A percentile compares a stretch with the other conserved stretches of the same genome.
These are phyloP conservation scores for Tylopilus sp. DNA, from an alignment of 768 basidiomycete species.

Conservation along the genomic window DNA sequence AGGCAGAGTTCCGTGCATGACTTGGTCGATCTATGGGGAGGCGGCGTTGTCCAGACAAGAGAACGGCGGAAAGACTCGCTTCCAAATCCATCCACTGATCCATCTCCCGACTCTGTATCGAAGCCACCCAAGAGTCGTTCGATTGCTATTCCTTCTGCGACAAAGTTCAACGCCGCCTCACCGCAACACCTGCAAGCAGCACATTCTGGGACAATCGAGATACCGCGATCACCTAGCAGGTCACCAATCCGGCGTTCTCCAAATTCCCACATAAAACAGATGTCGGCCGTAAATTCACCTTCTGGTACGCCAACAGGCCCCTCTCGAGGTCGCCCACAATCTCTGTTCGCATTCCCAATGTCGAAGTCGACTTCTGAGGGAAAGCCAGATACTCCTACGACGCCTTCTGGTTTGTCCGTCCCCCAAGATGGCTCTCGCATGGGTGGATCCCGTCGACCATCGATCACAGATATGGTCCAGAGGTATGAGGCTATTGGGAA, in stretches of 20 bases:
- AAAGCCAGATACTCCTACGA: constrained; percentile 29
- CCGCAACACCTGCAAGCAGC: constrained; percentile 24
- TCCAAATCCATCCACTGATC: constrained; percentile 17
- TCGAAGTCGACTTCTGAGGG: constrained; percentile 41
- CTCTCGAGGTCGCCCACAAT: constrained; percentile 67
- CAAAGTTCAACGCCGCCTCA: constrained; percentile 21
- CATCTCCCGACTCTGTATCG: constrained; percentile 8
- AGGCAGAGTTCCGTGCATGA: constrained; percentile 84
- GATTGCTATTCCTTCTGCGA: constrained; percentile 13
- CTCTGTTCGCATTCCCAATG: constrained; percentile 70
- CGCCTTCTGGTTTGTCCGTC: constrained; percentile 41
- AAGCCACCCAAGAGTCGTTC: constrained; percentile 22
- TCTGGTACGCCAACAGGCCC: constrained; percentile 29
- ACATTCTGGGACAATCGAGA: constrained; percentile 13
- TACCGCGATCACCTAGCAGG: constrained; percentile 26
- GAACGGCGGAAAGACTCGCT: constrained; percentile 37
- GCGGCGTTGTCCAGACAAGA: constrained; percentile 41
- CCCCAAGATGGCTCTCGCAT: constrained; percentile 46
- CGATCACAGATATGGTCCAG: constrained; percentile 86
- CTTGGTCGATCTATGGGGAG: constrained; percentile 76
- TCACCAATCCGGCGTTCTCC: constrained; percentile 30
- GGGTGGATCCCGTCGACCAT: constrained; percentile 52
- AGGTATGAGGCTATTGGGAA: constrained; percentile 66
- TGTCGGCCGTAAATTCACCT: constrained; percentile 24
- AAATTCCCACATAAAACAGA: constrained; percentile 30